Evolutionary conservation across 2,329 filamentous ascomycete species (phyloP), one percentile per base, ranked within the genome.

Genomic region (Clathrospora elynae): DNA sequence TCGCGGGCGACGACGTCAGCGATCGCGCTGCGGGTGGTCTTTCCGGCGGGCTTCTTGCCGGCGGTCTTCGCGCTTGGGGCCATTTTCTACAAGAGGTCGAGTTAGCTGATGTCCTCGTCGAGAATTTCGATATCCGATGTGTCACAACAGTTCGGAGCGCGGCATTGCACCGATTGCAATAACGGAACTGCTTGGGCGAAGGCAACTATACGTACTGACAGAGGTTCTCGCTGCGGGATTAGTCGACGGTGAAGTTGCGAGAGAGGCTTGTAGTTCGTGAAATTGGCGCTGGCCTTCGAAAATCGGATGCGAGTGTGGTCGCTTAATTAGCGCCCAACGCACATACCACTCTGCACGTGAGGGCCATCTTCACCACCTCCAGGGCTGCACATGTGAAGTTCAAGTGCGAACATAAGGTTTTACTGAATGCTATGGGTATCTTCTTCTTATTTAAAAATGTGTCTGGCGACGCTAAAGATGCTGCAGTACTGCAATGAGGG

Each of bases 1-100:
- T 99, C 95, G 84, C 93, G 90, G 72, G 93, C 87, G 77, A 99
- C 92, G 75, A 99, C 95, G 80, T 99, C 92, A 78, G 90, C 86
- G 78, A 99, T 96, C 81, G 95, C 95, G 78, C 90, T 96, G 75
- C 91, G 89, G 71, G 77, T 75, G 66, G 76, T 66, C 81, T 86
- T 87, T 75, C 77, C 79, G 69, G 81, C 73, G 59, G 79, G 77
- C 79, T 84, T 86, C 79, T 84, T 82, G 49, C 51, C 56, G 69
- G 38, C 33, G 45, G 62, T 75, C 71, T 64, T 61, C 57, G 68
- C 61, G 64, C 51, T 68, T 49, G 56, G 55, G 43, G 74, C 65
- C 74, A 76, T 76, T 65, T 62, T 62, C 66, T 51, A 42, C 23
- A 24, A 32, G 14, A 33, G 5, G 8, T 19, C 12, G 14, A 36